Base-by-base conservation (phyloP, 257 asterid species). In the Solanum piurae region DNA sequence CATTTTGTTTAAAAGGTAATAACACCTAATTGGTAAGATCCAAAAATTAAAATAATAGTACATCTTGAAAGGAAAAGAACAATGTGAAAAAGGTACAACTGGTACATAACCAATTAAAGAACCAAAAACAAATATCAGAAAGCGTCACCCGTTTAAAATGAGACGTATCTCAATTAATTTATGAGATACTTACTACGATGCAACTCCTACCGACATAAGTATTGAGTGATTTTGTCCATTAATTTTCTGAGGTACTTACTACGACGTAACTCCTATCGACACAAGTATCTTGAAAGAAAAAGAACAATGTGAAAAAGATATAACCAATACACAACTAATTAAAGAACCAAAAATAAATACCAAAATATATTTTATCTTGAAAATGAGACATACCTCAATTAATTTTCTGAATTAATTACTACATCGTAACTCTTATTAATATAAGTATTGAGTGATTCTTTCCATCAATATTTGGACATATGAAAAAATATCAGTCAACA, bases 131-230 rank as follows among this genome's bases (percentile, higher is more conserved):
- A 60, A 60, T 60, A 60, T 21, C 1, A 21, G 0, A 23, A 6
- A 18, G 4, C 0, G n/a, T 52, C 1, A 11, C 11, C 49, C 34
- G 5, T 33, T 33, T 9, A 40, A 40, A 42, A 7, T 38, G 42
- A 38, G 52, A 44, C 5, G 1, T 55, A 18, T 55, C 11, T 1
- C n/a, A 0, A 55, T 60, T 60, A 9, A 21, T 3, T 60, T 60
- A 0, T 60, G 13, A 20, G 68, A 0, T 60, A 60, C 12, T 23
- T 21, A 60, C 0, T 1, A 23, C 0, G 23, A 5, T 1, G 3
- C 6, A 2, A 55, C 5, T 55, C 11, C 2, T 2, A 18, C 4
- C 5, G 4, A 62, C 4, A 25, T 27, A 25, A 52, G 1, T 52
- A 52, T 16, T 52, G 23, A 0, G 23, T 52, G 23, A 16, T 16